phyloP scores from a whole-genome alignment of 2,329 filamentous ascomycete genomes.

The Arthrobotrys iridis region DNA sequence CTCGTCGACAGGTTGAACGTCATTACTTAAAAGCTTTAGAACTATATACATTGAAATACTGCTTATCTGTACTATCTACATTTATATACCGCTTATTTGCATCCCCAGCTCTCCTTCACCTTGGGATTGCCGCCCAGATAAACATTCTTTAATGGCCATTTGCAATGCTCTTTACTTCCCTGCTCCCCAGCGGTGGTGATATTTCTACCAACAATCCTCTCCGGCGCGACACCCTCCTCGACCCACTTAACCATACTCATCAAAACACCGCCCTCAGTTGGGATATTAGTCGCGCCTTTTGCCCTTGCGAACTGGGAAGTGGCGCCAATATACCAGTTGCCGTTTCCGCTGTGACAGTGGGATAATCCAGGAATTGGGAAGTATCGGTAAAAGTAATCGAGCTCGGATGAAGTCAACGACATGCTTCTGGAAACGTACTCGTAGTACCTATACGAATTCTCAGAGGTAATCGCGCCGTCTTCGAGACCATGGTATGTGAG shows the following conservation, averaged over 20 bases:
- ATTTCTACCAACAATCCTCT: conserved; percentile 57
- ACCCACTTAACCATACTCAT: conserved; percentile 66
- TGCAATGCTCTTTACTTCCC: conserved; percentile 25
- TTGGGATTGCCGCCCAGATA: conserved; percentile 13
- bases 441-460: conserved; percentile 32
- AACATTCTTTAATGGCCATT: conserved; percentile 12
- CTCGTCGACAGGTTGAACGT: neutral
- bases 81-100: neutral
- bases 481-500: conserved; percentile 64
- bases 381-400: conserved; percentile 60
- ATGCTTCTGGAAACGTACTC: conserved; percentile 25
- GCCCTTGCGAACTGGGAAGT: neutral
- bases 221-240: conserved; percentile 62
- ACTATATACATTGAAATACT: neutral
- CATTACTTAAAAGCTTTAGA: neutral
- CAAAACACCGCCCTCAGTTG: conserved; percentile 57
- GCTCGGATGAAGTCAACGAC: conserved; percentile 19
- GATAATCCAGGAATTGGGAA: conserved; percentile 60
- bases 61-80: neutral
- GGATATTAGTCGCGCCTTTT: neutral
- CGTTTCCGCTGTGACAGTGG: conserved; percentile 60
- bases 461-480: conserved; percentile 20
- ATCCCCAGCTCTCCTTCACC: conserved; percentile 13
- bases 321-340: conserved; percentile 50
- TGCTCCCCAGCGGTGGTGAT: neutral